phyloP scores from a whole-genome alignment of 768 basidiomycete species.

The Favolaschia claudopus region DNA sequence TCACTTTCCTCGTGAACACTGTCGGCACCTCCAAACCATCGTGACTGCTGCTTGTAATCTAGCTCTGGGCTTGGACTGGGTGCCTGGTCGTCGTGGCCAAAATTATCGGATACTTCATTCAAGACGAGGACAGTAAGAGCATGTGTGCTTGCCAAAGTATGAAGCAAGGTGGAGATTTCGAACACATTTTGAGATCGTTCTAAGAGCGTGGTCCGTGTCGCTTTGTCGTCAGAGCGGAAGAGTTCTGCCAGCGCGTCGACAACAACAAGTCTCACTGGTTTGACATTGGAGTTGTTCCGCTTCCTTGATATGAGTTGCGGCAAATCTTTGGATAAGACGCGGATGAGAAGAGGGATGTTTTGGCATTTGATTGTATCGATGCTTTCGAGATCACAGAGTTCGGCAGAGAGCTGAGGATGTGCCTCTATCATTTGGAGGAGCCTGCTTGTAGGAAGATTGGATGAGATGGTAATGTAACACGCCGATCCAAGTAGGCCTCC shows the following conservation, averaged over 20 bases:
- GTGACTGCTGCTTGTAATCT: slow-evolving; percentile 74
- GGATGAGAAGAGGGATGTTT: slow-evolving; percentile 60
- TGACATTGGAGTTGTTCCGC: slow-evolving; percentile 38
- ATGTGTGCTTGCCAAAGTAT: slow-evolving; percentile 69
- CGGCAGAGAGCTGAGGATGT: slow-evolving; percentile 54
- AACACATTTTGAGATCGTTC: slow-evolving; percentile 77
- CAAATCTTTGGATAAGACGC: slow-evolving; percentile 61
- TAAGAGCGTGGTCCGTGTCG: slow-evolving; percentile 66
- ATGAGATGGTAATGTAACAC: slow-evolving; percentile 81
- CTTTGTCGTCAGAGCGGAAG: slow-evolving; percentile 71
- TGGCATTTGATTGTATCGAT: slow-evolving; percentile 69
- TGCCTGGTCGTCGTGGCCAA: slow-evolving; percentile 47
- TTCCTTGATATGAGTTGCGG: slow-evolving; percentile 56
- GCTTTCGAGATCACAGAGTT: slow-evolving; percentile 56
- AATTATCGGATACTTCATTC: slow-evolving; percentile 90
- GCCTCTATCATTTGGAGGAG: slow-evolving; percentile 68
- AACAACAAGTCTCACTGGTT: slow-evolving; percentile 80
- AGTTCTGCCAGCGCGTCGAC: slow-evolving; percentile 91
- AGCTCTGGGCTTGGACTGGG: slow-evolving; percentile 44
- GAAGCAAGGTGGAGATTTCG: slow-evolving; percentile 73
- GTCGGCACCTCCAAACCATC: slow-evolving; percentile 77
- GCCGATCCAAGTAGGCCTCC: slow-evolving; percentile 72
- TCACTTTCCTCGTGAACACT: slow-evolving; percentile 61
- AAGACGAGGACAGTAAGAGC: slow-evolving; percentile 81
- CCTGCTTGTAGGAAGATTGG: slow-evolving; percentile 71